These are phyloP conservation scores for Camellia japonica DNA, from an alignment of 148 eudicot species.

Conservation along the genomic window DNA sequence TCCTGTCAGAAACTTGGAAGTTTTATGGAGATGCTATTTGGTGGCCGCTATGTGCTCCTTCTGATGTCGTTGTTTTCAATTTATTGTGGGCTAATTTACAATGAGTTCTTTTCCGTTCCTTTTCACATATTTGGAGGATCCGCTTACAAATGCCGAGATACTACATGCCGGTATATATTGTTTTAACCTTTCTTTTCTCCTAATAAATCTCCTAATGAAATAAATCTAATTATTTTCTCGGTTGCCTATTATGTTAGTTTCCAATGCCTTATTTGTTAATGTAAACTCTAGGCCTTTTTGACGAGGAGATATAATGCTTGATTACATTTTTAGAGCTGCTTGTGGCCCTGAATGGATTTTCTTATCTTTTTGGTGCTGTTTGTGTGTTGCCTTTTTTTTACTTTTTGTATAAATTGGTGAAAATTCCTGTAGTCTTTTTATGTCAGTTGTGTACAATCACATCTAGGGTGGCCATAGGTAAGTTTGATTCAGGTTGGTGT, in stretches of 20 bases:
- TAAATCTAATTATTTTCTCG: background rate
- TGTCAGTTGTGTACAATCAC: background rate
- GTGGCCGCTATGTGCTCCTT: conserved; percentile 90
- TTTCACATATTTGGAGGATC: conserved; percentile 88
- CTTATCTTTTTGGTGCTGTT: too few species aligned
- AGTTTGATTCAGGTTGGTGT: too few species aligned
- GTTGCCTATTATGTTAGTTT: background rate
- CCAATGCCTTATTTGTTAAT: background rate
- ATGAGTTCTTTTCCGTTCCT: conserved; percentile 96
- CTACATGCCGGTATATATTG: conserved; percentile 69
- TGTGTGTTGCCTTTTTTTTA: background rate
- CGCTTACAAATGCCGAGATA: conserved; percentile 88
- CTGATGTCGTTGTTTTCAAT: conserved; percentile 90
- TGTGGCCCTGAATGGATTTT: background rate
- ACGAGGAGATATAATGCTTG: background rate
- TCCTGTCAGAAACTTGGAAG: conserved; percentile 83
- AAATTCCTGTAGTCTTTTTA: background rate
- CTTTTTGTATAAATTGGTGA: background rate
- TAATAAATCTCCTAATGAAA: background rate
- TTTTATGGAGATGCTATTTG: conserved; percentile 97
- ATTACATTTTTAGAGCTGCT: background rate
- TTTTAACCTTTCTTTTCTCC: background rate
- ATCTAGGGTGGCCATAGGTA: background rate
- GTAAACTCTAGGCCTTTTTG: background rate
- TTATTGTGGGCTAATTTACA: conserved; percentile 91